Evolutionary conservation across 148 eudicot species (phyloP).

Genomic region (Rhododendron ferrugineum): DNA sequence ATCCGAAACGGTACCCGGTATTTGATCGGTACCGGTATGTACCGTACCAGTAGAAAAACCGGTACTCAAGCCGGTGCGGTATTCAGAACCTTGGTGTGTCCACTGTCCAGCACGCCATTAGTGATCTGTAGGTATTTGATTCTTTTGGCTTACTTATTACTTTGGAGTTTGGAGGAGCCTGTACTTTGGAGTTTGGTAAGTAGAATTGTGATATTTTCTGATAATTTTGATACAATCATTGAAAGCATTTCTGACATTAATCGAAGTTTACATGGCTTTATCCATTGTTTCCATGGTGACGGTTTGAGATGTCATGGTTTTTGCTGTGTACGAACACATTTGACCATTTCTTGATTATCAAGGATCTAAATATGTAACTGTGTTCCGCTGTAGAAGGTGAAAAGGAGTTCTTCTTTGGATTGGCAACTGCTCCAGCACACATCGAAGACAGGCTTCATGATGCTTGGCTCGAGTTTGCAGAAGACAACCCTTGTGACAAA

Average conservation of each 20-base stretch:
- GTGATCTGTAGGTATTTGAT: background rate
- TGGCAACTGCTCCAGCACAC: conserved; percentile 98
- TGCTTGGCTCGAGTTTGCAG: conserved; percentile 98
- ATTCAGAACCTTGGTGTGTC: background rate
- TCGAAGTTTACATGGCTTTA: background rate
- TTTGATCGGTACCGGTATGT: no score
- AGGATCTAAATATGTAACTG: background rate
- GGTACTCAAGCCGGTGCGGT: no score
- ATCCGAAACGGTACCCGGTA: no score
- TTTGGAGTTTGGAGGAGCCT: background rate
- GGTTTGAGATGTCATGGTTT: background rate
- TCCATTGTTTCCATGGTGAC: background rate
- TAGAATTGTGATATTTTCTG: background rate
- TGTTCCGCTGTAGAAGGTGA: conserved; percentile 43
- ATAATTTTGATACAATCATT: background rate
- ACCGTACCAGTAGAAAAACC: no score
- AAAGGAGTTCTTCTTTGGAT: conserved; percentile 82
- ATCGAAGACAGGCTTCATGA: conserved; percentile 92
- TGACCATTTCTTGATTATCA: background rate
- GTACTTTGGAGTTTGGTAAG: background rate
- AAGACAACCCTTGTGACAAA: conserved; percentile 43
- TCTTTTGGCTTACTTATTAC: background rate
- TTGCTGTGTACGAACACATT: background rate
- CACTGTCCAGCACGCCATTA: background rate
- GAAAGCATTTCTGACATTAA: background rate